phyloP scores from a whole-genome alignment of 2,329 filamentous ascomycete genomes.

The Dactylellina cionopaga region DNA sequence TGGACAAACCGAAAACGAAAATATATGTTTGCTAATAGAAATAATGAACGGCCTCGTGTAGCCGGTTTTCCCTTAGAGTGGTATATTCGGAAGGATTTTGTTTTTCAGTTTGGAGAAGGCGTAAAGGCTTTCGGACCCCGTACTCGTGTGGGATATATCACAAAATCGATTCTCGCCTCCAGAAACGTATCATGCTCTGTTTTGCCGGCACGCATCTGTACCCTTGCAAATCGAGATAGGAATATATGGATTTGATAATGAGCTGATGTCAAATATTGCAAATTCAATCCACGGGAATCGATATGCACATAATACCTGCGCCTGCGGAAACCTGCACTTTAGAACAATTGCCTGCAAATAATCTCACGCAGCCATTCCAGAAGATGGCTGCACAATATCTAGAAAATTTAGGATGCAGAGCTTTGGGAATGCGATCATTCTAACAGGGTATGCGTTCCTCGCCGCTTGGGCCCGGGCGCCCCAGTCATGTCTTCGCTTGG shows the following conservation, averaged over 20 bases:
- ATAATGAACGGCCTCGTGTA: conserved; percentile 22
- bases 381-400: conserved; percentile 15
- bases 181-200: conserved; percentile 33
- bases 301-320: conserved; percentile 28
- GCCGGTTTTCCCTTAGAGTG: conserved; percentile 6
- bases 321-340: conserved; percentile 11
- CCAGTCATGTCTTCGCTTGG: conserved; percentile 36
- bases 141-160: conserved; percentile 22
- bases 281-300: conserved; percentile 32
- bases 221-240: conserved; percentile 31
- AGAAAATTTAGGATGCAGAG: conserved; percentile 4
- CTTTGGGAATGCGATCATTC: conserved; percentile 1
- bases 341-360: conserved; percentile 24
- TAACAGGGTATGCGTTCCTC: conserved; percentile 2
- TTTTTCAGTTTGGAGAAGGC: conserved; percentile 2
- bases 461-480: neutral
- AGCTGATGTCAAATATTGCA: conserved; percentile 35
- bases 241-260: conserved; percentile 52
- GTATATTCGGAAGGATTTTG: conserved; percentile 10
- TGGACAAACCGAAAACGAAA: conserved; percentile 32
- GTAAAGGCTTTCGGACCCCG: conserved; percentile 2
- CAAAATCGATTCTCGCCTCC: conserved; percentile 30
- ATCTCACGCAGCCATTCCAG: conserved; percentile 4
- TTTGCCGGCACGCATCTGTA: conserved; percentile 8
- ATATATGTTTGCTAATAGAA: conserved; percentile 13